phyloP scores from a whole-genome alignment of 371 early-diverging fungal genomes.

The Mucor saturninus region DNA sequence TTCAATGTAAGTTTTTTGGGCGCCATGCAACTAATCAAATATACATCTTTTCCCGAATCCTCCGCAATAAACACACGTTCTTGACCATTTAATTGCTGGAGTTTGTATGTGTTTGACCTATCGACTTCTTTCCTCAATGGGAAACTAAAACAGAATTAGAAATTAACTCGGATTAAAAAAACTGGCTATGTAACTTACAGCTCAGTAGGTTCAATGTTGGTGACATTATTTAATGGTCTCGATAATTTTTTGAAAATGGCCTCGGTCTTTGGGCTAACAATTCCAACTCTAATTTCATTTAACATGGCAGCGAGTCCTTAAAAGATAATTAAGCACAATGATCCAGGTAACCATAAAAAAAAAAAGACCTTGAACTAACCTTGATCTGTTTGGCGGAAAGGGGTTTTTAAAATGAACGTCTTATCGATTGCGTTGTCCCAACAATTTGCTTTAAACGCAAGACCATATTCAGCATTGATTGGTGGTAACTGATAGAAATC shows the following conservation, averaged over 20 bases:
- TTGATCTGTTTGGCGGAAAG: conserved; percentile 62
- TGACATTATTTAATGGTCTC: conserved; percentile 51
- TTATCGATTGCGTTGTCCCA: conserved; percentile 65
- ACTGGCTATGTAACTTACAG: conserved; percentile 56
- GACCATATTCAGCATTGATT: conserved; percentile 53
- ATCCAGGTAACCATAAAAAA: neutral
- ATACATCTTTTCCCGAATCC: conserved; percentile 40
- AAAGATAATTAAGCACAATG: neutral
- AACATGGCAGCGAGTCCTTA: conserved; percentile 63
- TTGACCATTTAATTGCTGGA: conserved; percentile 57
- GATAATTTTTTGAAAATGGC: conserved; percentile 55
- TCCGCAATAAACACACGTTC: conserved; percentile 36
- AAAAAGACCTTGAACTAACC: conserved; percentile 24
- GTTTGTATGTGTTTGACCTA: conserved; percentile 60
- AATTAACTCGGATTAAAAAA: neutral
- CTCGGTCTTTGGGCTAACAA: conserved; percentile 55
- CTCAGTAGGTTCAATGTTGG: conserved; percentile 77
- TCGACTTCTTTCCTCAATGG: conserved; percentile 77
- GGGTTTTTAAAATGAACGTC: conserved; percentile 54
- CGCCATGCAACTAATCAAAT: conserved; percentile 58
- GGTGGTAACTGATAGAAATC: conserved; percentile 96
- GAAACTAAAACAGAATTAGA: conserved; percentile 30
- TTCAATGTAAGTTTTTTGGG: conserved; percentile 69
- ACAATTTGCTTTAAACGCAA: conserved; percentile 77
- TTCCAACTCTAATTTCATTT: conserved; percentile 70